Evolutionary conservation across 1,284 basidiomycete genomes (phyloP).

Genomic region (Moniliella sp.): DNA sequence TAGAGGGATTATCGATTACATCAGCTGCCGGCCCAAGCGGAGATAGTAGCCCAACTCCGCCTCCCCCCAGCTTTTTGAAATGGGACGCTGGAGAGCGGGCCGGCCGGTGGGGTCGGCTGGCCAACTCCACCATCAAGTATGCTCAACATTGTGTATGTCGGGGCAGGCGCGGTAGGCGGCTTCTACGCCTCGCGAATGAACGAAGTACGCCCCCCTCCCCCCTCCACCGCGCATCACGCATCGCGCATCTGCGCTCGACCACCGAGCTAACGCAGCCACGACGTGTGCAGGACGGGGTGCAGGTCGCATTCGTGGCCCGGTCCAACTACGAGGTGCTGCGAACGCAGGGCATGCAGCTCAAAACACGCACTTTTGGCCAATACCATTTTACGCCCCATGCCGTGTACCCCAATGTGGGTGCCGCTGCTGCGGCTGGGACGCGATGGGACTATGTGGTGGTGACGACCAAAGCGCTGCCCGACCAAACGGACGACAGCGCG

Average conservation of each 20-base stretch:
- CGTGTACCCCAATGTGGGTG: conserved; percentile 30
- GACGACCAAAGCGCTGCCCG: conserved; percentile 36
- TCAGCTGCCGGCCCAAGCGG: too few relatives aligned
- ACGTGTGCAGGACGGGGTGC: conserved; percentile 5
- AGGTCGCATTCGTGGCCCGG: conserved; percentile 36
- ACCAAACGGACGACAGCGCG: conserved; percentile 34
- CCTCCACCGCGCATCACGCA: not conserved
- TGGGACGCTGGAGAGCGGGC: too few relatives aligned
- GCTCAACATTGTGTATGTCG: conserved; percentile 28
- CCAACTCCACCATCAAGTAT: not conserved
- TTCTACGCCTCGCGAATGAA: conserved; percentile 37
- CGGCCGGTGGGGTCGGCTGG: too few relatives aligned
- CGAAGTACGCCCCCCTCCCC: conserved; percentile 2
- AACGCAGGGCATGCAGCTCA: conserved; percentile 27
- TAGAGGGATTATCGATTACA: too few relatives aligned
- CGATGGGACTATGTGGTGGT: conserved; percentile 36
- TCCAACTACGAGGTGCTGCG: conserved; percentile 36
- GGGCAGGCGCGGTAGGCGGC: conserved; percentile 37
- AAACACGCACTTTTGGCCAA: conserved; percentile 35
- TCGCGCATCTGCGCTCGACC: not conserved
- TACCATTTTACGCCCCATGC: conserved; percentile 34
- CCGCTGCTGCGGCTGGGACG: conserved; percentile 3
- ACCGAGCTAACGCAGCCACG: not conserved
- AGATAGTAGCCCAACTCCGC: too few relatives aligned
- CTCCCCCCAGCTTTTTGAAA: too few relatives aligned